Percentiles rank a stretch among this genome's conserved stretches.
phyloP scores from a whole-genome alignment of 768 basidiomycete genomes.

The Mrakia gelida region DNA sequence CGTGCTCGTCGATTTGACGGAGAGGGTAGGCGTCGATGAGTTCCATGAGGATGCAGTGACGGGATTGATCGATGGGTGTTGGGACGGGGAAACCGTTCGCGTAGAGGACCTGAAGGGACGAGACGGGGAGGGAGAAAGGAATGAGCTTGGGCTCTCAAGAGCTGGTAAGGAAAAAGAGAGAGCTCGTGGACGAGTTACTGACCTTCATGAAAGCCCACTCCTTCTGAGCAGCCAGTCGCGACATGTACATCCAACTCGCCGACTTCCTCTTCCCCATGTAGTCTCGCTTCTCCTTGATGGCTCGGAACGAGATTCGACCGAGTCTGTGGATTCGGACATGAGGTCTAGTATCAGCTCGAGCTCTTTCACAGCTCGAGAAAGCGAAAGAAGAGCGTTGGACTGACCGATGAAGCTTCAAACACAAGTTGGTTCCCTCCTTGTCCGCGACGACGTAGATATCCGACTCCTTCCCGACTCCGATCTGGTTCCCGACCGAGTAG shows the following conservation, averaged over 20 bases:
- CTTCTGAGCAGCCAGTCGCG: slow-evolving; percentile 88
- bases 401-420: slow-evolving; percentile 89
- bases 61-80: slow-evolving; percentile 83
- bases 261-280: slow-evolving; percentile 93
- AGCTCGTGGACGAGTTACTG: too few species aligned
- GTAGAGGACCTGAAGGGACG: slow-evolving; percentile 64
- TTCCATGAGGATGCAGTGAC: slow-evolving; percentile 95
- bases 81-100: slow-evolving; percentile 93
- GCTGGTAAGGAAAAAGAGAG: too few species aligned
- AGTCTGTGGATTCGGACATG: slow-evolving; percentile 55
- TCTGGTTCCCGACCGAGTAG: slow-evolving; percentile 90
- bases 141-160: background rate
- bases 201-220: slow-evolving; percentile 99
- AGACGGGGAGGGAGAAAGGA: background rate
- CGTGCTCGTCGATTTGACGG: slow-evolving; percentile 77
- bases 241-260: slow-evolving; percentile 99
- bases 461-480: slow-evolving; percentile 97
- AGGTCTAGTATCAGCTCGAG: background rate
- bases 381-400: slow-evolving; percentile 29
- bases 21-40: slow-evolving; percentile 90
- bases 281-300: slow-evolving; percentile 93
- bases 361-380: background rate
- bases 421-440: slow-evolving; percentile 74
- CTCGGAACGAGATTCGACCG: slow-evolving; percentile 94
- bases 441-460: slow-evolving; percentile 78